Percentiles rank a stretch among this genome's conserved stretches.
Evolutionary conservation across 208 protist species (phyloP).

Genomic region (Trypanosoma mega): DNA sequence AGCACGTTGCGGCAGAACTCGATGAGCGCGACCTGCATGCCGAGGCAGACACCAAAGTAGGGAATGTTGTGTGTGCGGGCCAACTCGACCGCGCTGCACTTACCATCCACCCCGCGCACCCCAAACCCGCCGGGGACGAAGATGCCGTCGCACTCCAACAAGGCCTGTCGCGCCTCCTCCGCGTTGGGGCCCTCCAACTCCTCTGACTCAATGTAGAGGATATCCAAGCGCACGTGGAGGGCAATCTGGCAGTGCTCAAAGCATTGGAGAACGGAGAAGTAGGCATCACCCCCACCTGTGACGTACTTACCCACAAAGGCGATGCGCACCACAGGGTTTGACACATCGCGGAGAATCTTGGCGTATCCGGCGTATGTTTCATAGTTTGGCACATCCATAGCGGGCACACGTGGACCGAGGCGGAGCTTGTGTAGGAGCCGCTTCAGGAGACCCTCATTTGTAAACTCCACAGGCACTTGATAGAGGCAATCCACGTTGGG

Average conservation of each 20-base stretch:
- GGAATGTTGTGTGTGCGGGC: conserved; percentile 95
- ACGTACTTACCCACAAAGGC: conserved; percentile 99
- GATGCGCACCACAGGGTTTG: conserved; percentile 89
- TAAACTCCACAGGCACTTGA: conserved; percentile 92
- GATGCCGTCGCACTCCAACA: conserved; percentile 93
- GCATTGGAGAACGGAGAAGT: conserved; percentile 97
- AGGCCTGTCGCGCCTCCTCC: conserved; percentile 59
- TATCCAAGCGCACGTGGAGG: conserved; percentile 90
- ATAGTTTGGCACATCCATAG: conserved; percentile 70
- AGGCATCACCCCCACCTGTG: conserved; percentile 94
- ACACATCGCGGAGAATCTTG: conserved; percentile 69
- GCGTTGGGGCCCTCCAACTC: conserved; percentile 69
- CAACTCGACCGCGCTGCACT: conserved; percentile 93
- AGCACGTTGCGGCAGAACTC: conserved; percentile 95
- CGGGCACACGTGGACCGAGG: conserved; percentile 36
- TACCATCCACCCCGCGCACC: conserved; percentile 96
- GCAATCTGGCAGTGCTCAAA: conserved; percentile 95
- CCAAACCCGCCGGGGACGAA: conserved; percentile 99
- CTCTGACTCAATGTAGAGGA: conserved; percentile 95
- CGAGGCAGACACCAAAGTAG: conserved; percentile 99
- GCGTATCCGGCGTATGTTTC: conserved; percentile 74
- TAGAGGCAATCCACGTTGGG: conserved; percentile 97
- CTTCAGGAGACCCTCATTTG: conserved; percentile 85
- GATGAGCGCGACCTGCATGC: conserved; percentile 97
- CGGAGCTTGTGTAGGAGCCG: conserved; percentile 80